These are phyloP conservation scores for Sporothrix schenckii DNA, from an alignment of 2,329 filamentous ascomycete genomes.

Conservation along the genomic window DNA sequence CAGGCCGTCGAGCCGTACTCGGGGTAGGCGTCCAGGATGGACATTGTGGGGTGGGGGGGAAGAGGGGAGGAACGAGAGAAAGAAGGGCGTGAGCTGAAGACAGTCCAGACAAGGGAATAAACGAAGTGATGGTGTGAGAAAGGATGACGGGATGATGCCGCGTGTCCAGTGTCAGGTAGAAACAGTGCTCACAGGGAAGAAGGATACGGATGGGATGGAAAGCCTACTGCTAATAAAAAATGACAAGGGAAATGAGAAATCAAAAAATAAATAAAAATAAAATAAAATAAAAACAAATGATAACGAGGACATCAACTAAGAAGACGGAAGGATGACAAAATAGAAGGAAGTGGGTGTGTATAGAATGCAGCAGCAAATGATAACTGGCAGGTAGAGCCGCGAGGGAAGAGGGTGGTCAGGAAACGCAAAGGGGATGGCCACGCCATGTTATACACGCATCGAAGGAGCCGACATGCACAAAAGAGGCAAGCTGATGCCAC, in stretches of 20 bases:
- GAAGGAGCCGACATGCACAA: not conserved
- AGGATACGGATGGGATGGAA: not conserved
- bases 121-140: not conserved
- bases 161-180: no score
- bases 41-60: not conserved
- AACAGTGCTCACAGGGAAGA: not conserved
- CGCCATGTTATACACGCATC: not conserved
- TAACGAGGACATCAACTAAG: no score
- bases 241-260: not conserved
- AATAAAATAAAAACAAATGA: not conserved
- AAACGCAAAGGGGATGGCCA: not conserved
- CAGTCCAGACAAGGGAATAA: no score
- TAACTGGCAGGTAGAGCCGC: not conserved
- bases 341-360: not conserved
- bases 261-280: not conserved
- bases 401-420: not conserved
- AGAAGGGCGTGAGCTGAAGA: not conserved
- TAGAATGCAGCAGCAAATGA: not conserved
- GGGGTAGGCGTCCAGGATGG: conserved; percentile 40
- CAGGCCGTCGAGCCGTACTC: conserved; percentile 43
- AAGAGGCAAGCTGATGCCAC: no score
- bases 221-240: no score
- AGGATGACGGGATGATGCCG: not conserved
- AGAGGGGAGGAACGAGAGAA: not conserved
- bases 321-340: not conserved